These are phyloP conservation scores for Komagataella pastoris DNA, from an alignment of 805 yeast species.

Conservation along the genomic window DNA sequence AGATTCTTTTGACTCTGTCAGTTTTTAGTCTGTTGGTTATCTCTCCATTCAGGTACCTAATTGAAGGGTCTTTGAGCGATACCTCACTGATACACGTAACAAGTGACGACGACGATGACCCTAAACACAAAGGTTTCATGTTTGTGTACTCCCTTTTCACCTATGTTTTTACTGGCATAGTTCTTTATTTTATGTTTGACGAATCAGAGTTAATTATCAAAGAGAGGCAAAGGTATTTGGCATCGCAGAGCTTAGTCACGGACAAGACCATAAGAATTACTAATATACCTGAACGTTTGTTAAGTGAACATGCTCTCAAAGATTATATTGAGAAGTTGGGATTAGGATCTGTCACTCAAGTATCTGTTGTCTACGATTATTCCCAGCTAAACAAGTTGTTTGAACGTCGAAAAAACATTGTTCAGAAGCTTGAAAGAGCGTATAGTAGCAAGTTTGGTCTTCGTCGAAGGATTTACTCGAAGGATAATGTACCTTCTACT, in stretches of 20 bases:
- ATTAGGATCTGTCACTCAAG: slow-evolving; percentile 39
- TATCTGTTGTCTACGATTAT: slow-evolving; percentile 30
- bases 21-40: slow-evolving; percentile 32
- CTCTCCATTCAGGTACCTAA: slow-evolving; percentile 38
- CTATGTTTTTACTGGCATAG: slow-evolving; percentile 35
- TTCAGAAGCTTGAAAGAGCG: slow-evolving; percentile 23
- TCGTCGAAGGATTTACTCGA: slow-evolving; percentile 19
- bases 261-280: slow-evolving; percentile 44
- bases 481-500: slow-evolving; percentile 12
- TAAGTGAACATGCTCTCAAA: slow-evolving; percentile 28
- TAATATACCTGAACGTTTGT: slow-evolving; percentile 36
- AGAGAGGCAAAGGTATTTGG: slow-evolving; percentile 42
- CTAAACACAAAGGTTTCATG: slow-evolving; percentile 16
- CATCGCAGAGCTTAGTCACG: slow-evolving; percentile 44
- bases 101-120: slow-evolving; percentile 6
- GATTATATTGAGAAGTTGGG: slow-evolving; percentile 39
- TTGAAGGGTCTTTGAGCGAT: slow-evolving; percentile 32
- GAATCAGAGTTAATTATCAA: slow-evolving; percentile 35
- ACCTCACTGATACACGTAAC: slow-evolving; percentile 21
- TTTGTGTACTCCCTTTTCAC: slow-evolving; percentile 45
- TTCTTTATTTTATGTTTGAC: slow-evolving; percentile 28
- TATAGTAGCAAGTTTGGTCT: slow-evolving; percentile 29
- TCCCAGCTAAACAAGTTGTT: slow-evolving; percentile 25
- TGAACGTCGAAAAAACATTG: slow-evolving; percentile 16
- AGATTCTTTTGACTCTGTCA: slow-evolving; percentile 27